These are phyloP conservation scores for Cordia subcordata DNA, from an alignment of 257 asterid genomes.

Conservation along the genomic window DNA sequence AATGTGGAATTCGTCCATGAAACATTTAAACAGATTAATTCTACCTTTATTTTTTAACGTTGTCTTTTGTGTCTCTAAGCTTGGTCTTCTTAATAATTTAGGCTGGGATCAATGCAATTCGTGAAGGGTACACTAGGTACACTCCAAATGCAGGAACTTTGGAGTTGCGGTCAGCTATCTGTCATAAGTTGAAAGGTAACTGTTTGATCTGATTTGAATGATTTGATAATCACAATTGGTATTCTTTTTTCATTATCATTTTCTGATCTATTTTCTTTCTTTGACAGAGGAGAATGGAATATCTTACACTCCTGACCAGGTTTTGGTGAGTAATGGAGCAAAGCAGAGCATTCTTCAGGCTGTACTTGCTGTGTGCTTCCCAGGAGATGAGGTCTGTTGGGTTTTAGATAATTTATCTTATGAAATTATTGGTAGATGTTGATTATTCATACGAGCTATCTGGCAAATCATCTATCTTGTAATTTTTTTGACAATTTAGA, in stretches of 20 bases:
- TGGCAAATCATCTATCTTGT: too few species aligned
- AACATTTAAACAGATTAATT: background rate
- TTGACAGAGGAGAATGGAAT: constrained; percentile 82
- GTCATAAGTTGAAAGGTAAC: constrained; percentile 84
- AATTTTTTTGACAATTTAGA: too few species aligned
- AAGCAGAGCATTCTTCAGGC: constrained; percentile 91
- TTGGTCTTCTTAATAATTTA: constrained; percentile 12
- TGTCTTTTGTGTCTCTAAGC: too few species aligned
- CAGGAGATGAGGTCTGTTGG: constrained; percentile 81
- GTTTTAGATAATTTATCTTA: too few species aligned
- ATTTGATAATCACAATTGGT: background rate
- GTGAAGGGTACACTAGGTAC: constrained; percentile 85
- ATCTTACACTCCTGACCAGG: constrained; percentile 80
- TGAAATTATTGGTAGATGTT: too few species aligned
- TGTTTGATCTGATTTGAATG: background rate
- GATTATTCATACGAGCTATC: too few species aligned
- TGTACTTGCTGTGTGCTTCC: constrained; percentile 91
- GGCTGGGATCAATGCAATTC: constrained; percentile 95
- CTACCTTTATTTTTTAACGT: background rate
- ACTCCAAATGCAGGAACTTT: constrained; percentile 90
- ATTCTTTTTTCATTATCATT: background rate
- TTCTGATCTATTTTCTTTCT: background rate
- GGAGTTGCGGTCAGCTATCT: constrained; percentile 82
- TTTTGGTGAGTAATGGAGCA: constrained; percentile 95
- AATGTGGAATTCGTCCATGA: too few species aligned